Percentiles rank a stretch among this genome's conserved stretches.
Evolutionary conservation across 139 green algal genomes (phyloP).

Genomic region (Micractinium sp.): DNA sequence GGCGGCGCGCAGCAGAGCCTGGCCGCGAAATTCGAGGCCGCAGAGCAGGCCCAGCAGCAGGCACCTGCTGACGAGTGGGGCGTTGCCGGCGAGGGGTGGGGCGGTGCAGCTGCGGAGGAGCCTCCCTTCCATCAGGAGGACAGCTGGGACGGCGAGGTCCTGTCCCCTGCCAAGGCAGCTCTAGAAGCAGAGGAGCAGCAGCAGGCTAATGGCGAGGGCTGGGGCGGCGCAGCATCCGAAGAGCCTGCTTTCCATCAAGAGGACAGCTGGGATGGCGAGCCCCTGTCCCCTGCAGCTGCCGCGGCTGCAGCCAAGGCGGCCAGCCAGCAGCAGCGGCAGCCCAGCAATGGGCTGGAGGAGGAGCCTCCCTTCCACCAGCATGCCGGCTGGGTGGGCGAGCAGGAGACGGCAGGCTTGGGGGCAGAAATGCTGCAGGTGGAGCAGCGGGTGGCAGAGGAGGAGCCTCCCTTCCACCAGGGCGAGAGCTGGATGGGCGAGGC

Average conservation of each 20-base stretch:
- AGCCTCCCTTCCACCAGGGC: background rate
- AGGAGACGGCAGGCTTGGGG: background rate
- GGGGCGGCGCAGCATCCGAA: background rate
- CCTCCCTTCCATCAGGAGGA: background rate
- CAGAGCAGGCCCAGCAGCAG: background rate
- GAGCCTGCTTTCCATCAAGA: background rate
- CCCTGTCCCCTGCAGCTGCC: background rate
- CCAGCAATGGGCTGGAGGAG: background rate
- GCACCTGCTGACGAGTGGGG: background rate
- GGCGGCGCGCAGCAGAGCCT: constrained; percentile 34
- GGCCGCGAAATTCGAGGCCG: constrained; percentile 14
- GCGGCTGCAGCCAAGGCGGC: background rate
- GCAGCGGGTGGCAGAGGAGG: background rate
- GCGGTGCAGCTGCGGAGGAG: background rate
- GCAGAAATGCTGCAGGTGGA: background rate
- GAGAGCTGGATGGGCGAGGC: constrained; percentile 12
- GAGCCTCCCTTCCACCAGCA: constrained; percentile 12
- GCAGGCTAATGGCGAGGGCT: background rate
- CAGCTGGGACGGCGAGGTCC: background rate
- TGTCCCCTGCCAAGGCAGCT: background rate
- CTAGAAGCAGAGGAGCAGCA: background rate
- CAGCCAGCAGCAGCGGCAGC: background rate
- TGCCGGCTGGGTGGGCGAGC: constrained; percentile 1
- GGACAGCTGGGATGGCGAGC: background rate
- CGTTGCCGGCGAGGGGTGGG: background rate